A percentile compares a stretch with the other conserved stretches of the same genome.
Conservation (phyloP, 2,329 filamentous ascomycete genomes). For the Hymenoscyphus linearis region DNA sequence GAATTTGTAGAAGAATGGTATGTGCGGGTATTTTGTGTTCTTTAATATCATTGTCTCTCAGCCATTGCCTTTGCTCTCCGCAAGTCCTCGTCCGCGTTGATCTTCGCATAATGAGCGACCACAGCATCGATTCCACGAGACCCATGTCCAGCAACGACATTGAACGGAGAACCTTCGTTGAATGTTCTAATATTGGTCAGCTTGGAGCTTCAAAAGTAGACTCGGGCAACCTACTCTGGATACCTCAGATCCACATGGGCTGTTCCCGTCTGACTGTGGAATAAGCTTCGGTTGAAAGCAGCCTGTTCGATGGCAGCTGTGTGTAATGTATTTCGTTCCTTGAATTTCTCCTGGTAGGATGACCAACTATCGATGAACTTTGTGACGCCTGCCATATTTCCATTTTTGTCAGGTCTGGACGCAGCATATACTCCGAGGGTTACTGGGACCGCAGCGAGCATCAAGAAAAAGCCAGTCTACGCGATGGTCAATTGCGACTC, state of each 20-base stretch:
- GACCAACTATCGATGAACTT: constrained; percentile 50
- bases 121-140: constrained; percentile 53
- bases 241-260: constrained; percentile 49
- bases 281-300: constrained; percentile 56
- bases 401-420: constrained; percentile 35
- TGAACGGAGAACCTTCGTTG: constrained; percentile 58
- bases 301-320: constrained; percentile 57
- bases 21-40: constrained; percentile 22
- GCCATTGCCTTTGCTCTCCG: constrained; percentile 40
- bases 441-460: constrained; percentile 40
- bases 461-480: constrained; percentile 43
- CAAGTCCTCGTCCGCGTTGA: constrained; percentile 51
- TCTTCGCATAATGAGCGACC: constrained; percentile 56
- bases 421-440: constrained; percentile 40
- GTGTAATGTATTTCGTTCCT: constrained; percentile 54
- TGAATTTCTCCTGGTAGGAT: constrained; percentile 46
- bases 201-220: not conserved
- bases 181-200: constrained; percentile 47
- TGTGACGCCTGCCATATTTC: constrained; percentile 39
- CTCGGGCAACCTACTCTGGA: constrained; percentile 52
- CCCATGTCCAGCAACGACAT: constrained; percentile 55
- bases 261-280: constrained; percentile 42
- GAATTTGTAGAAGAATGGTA: constrained; percentile 9
- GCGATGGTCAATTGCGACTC: constrained; percentile 9
- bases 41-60: constrained; percentile 14